Percentiles rank a stretch among this genome's conserved stretches.
Conservation (phyloP, 1,284 basidiomycete species). For the Apiotrichum porosum region DNA sequence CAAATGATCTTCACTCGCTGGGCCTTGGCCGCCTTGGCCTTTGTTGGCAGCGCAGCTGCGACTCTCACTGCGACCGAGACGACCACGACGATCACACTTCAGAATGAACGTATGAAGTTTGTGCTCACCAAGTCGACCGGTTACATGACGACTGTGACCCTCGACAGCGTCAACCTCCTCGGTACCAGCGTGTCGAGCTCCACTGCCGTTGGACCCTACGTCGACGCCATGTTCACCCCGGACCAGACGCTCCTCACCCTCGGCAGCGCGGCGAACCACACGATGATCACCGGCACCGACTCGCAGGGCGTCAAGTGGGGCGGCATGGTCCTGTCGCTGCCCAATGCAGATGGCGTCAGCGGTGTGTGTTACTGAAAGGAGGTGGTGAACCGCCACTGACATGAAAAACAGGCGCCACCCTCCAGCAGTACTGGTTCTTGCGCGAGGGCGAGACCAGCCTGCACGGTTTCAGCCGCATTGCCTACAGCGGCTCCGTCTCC, state of each 20-base stretch:
- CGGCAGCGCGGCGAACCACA: conserved; percentile 5
- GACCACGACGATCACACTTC: conserved; percentile 5
- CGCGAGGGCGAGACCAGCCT: conserved; percentile 31
- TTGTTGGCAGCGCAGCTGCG: not conserved
- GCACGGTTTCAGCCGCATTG: conserved; percentile 29
- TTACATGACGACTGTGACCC: conserved; percentile 10
- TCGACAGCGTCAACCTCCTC: conserved; percentile 12
- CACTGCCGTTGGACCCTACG: conserved; percentile 11
- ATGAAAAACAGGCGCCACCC: conserved; percentile 8
- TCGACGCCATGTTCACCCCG: conserved; percentile 13
- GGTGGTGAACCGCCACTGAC: too few relatives aligned
- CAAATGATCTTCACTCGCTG: too few relatives aligned
- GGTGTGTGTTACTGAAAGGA: too few relatives aligned
- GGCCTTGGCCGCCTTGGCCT: too few relatives aligned
- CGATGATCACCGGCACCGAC: conserved; percentile 6
- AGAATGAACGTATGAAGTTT: conserved; percentile 11
- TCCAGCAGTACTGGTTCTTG: conserved; percentile 35
- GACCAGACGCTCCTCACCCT: conserved; percentile 8
- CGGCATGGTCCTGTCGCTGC: conserved; percentile 11
- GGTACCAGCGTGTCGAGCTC: conserved; percentile 9
- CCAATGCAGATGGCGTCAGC: conserved; percentile 4
- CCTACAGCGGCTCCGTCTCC: conserved; percentile 18
- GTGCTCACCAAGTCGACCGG: conserved; percentile 8
- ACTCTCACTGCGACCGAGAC: conserved; percentile 6
- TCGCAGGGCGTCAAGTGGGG: conserved; percentile 9